Base-by-base conservation (phyloP, 2,329 filamentous ascomycete species). In the Trichoderma polysporum region DNA sequence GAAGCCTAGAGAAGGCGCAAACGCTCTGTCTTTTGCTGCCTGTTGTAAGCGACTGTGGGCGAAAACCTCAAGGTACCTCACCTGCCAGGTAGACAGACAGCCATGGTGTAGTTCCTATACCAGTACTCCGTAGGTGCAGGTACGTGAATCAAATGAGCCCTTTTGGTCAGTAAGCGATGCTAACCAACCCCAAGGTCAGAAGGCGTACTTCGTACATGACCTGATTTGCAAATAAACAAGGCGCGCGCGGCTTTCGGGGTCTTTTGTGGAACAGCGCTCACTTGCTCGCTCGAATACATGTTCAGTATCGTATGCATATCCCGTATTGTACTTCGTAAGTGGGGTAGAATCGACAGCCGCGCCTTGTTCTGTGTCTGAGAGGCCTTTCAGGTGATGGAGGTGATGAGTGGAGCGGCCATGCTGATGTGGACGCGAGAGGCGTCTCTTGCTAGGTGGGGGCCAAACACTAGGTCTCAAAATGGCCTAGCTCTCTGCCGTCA, bases 1-100 rank as follows among this genome's bases (percentile, higher is more conserved):
- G 35, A 53, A 45, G 60, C 60, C 33, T 52, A 27, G 59, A 54
- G 49, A 63, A 29, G 60, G 59, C 59, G 59, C 47, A 50, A n/a
- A 53, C 15, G 35, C 22, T 52, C 45, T 37, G 10, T 15, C 7
- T 31, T 29, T 39, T 33, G 58, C 29, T 37, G 56, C 56, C 17
- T 35, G n/a, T n/a, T 49, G 45, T 39, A 52, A 29, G 31, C 45
- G 45, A 52, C n/a, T 27, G 22, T 19, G 31, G 45, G 25, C 15
- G 25, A 50, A n/a, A 27, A 13, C n/a, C 12, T 7, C 41, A 17
- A 45, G 22, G 22, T 45, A 12, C n/a, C 22, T 22, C 10, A 19
- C n/a, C 22, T 45, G 41, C n/a, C 2, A 22, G 41, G 41, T 15
- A 8, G 27, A 33, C 25, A 27, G 22, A 29, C 47, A 29, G 33